Base-by-base conservation (phyloP, 257 asterid genomes). In the Solanum chaucha region DNA sequence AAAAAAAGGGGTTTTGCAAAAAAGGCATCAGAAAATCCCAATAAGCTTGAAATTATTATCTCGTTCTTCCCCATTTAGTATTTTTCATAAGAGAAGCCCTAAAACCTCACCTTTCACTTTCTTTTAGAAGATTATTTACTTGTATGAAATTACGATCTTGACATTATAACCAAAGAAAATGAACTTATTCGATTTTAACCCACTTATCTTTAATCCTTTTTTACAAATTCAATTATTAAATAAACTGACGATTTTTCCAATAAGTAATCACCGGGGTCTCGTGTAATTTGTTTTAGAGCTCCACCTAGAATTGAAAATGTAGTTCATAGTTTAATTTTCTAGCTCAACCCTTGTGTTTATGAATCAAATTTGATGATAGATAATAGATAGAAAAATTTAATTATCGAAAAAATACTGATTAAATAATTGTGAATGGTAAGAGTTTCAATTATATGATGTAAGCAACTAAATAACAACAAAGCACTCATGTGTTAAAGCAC, bases 151-250 rank as follows among this genome's bases (percentile, higher is more conserved):
- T 20, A 58, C 5, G 11, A 58, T 19, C 65, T 19, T 19, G 65
- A 7, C 5, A 7, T 19, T 58, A 58, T 7, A 58, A 19, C 10
- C 0, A 48, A 48, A 48, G 0, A 2, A 48, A 58, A 58, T 0
- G 10, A 58, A 7, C 10, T 58, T 6, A 0, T 7, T 58, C 24
- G 4, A 1, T 7, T 3, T 2, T 58, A 0, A 19, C 3, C 4
- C 65, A 58, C 65, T 7, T 58, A 0, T 19, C 24, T 0, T 0
- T 58, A 55, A 55, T 19, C 24, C 0, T 0, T 1, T 58, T 58
- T 8, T 19, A 58, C n/a, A 19, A 58, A 19, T 58, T 58, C 11
- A 7, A 58, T 0, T 58, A 19, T 58, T 58, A 17, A 58, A 19
- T 58, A 20, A 58, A 58, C 0, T 58, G 10, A 58, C 2, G 9